Evolutionary conservation across 2,329 filamentous ascomycete genomes (phyloP).

Genomic region (Metarhizium brunneum): DNA sequence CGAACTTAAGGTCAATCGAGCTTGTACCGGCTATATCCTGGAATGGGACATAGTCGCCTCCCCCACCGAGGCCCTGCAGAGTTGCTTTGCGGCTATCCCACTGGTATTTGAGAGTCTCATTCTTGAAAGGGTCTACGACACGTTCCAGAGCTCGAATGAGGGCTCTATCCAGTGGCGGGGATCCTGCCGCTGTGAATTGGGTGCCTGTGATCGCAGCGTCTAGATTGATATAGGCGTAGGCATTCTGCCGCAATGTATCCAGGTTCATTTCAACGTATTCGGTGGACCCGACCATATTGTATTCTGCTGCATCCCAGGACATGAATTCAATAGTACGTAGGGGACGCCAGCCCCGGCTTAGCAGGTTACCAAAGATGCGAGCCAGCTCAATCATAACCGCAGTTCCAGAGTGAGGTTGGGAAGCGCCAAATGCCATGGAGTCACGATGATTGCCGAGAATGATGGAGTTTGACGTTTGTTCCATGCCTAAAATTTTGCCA

Average conservation of each 20-base stretch:
- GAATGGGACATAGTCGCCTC: constrained; percentile 81
- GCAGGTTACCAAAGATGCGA: constrained; percentile 72
- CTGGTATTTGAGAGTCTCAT: constrained; percentile 62
- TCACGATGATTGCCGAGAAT: constrained; percentile 92
- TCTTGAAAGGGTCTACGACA: constrained; percentile 61
- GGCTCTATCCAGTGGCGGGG: constrained; percentile 67
- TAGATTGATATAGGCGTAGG: constrained; percentile 84
- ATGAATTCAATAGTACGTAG: constrained; percentile 94
- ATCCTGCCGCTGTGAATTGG: constrained; percentile 69
- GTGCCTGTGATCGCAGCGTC: constrained; percentile 71
- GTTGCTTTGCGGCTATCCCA: constrained; percentile 59
- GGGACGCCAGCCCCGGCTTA: constrained; percentile 74
- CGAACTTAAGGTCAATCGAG: constrained; percentile 76
- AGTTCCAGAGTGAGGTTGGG: constrained; percentile 78
- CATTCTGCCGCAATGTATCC: constrained; percentile 60
- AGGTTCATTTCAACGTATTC: constrained; percentile 87
- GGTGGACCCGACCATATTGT: constrained; percentile 88
- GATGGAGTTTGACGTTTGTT: constrained; percentile 73
- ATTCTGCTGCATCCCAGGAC: constrained; percentile 91
- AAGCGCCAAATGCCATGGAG: constrained; percentile 81
- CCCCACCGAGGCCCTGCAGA: constrained; percentile 62
- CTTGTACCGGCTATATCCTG: constrained; percentile 85
- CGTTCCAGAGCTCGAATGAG: constrained; percentile 66
- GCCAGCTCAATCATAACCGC: constrained; percentile 86
- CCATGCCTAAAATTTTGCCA: constrained; percentile 73